Base-by-base conservation (phyloP, 306 rosid genomes). In the Trifolium repens region DNA sequence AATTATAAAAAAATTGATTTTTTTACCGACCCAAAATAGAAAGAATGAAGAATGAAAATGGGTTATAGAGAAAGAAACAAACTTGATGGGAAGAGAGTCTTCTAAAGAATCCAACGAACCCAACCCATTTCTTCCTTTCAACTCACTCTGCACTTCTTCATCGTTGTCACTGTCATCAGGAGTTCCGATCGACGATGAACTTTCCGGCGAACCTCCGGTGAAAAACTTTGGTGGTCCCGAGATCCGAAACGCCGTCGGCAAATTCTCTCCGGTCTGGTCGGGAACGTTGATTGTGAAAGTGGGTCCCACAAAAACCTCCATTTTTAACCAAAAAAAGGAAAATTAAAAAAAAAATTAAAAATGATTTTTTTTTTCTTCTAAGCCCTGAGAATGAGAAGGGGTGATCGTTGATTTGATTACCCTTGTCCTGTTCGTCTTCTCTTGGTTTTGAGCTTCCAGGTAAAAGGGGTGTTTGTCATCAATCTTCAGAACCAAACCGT, bases 41-140 rank as follows among this genome's bases (percentile, higher is more conserved):
- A 12, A 4, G 4, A 47, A 14, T 1, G 4, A 17, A 17, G 16
- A 26, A 5, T 24, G 64, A 58, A 58, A 30, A 58, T 0, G 15
- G 3, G 1, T 6, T 32, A 57, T 7, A 62, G 67, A 19, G 60
- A 49, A 63, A 68, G 74, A 14, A 16, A 75, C 80, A 82, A 76
- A 94, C 98, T 94, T 94, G 81, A 90, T 87, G 62, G 98, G 98
- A 52, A 94, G 98, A 83, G 97, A 84, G 26, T 91, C 96, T 26
- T 94, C 98, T 12, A 91, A 49, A 0, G 89, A 80, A 69, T 75
- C 87, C 42, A 94, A 57, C 66, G 91, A 84, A 24, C 78, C 82
- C 42, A 94, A 42, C 47, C 85, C 87, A 24, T 43, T 10, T 74
- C 84, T 76, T 19, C 84, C 54, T 43, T 68, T 81, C 32, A 85